A percentile compares a stretch with the other conserved stretches of the same genome.
phyloP scores from a whole-genome alignment of 352 stramenopile genomes.

The Phytophthora tentaculata region DNA sequence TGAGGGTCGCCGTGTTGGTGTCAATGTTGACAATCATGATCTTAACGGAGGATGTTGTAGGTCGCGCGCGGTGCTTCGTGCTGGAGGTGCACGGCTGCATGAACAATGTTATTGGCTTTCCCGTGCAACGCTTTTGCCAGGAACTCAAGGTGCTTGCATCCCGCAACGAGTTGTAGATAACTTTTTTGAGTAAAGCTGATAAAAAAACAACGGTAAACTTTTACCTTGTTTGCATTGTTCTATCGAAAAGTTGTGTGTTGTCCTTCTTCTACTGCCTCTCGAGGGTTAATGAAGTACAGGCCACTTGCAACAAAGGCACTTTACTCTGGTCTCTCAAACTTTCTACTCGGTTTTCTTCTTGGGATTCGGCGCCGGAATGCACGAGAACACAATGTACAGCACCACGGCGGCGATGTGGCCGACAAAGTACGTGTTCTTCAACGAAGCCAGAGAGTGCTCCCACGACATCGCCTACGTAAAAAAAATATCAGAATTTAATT shows the following conservation, averaged over 20 bases:
- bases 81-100: constrained; percentile 83
- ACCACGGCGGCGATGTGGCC: constrained; percentile 71
- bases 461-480: constrained; percentile 60
- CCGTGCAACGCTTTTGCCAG: constrained; percentile 78
- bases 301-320: constrained; percentile 18
- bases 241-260: too few species aligned
- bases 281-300: constrained; percentile 15
- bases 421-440: constrained; percentile 75
- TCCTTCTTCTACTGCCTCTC: constrained; percentile 24
- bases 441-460: constrained; percentile 64
- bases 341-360: constrained; percentile 65
- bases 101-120: constrained; percentile 93
- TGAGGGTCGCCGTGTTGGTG: background rate
- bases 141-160: constrained; percentile 59
- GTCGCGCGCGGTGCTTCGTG: constrained; percentile 82
- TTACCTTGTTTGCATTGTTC: constrained; percentile 27
- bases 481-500: too few species aligned
- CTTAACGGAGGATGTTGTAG: constrained; percentile 15
- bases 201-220: constrained; percentile 12
- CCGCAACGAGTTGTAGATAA: constrained; percentile 46
- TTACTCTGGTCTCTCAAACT: constrained; percentile 11
- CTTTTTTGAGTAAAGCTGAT: background rate
- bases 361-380: constrained; percentile 59
- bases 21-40: background rate
- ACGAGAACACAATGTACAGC: constrained; percentile 75